These are phyloP conservation scores for Candida sakaeoensis DNA, from an alignment of 805 yeast species.

Conservation along the genomic window DNA sequence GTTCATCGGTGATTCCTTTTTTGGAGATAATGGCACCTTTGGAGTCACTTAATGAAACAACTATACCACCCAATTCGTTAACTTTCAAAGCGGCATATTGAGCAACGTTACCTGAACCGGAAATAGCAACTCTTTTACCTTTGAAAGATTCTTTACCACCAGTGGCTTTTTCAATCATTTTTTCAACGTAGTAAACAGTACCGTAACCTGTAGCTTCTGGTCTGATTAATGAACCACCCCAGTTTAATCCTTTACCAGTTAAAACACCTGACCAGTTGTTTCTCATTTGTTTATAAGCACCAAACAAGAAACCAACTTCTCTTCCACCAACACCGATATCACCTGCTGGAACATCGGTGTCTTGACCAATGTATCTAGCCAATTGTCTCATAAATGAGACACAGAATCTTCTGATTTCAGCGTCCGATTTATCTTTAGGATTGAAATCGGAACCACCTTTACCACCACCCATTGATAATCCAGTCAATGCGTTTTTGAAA, in stretches of 20 bases:
- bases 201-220: conserved; percentile 99
- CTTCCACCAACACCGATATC: conserved; percentile 98
- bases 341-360: conserved; percentile 99
- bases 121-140: conserved; percentile 93
- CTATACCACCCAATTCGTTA: conserved; percentile 94
- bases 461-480: conserved; percentile 98
- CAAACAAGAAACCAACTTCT: conserved; percentile 91
- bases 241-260: conserved; percentile 95
- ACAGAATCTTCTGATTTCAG: conserved; percentile 96
- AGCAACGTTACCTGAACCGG: conserved; percentile 99
- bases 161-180: conserved; percentile 93
- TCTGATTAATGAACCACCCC: conserved; percentile 99
- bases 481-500: conserved; percentile 97
- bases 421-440: conserved; percentile 91
- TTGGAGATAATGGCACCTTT: conserved; percentile 81
- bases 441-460: conserved; percentile 98
- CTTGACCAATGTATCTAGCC: conserved; percentile 93
- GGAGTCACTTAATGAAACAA: conserved; percentile 91
- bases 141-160: conserved; percentile 83
- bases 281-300: conserved; percentile 90
- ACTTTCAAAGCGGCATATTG: conserved; percentile 98
- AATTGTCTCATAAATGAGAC: conserved; percentile 93
- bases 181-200: conserved; percentile 91
- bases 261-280: conserved; percentile 96
- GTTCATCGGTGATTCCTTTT: conserved; percentile 80